phyloP scores from a whole-genome alignment of 2,329 filamentous ascomycete species.

The Pseudogymnoascus sp. region DNA sequence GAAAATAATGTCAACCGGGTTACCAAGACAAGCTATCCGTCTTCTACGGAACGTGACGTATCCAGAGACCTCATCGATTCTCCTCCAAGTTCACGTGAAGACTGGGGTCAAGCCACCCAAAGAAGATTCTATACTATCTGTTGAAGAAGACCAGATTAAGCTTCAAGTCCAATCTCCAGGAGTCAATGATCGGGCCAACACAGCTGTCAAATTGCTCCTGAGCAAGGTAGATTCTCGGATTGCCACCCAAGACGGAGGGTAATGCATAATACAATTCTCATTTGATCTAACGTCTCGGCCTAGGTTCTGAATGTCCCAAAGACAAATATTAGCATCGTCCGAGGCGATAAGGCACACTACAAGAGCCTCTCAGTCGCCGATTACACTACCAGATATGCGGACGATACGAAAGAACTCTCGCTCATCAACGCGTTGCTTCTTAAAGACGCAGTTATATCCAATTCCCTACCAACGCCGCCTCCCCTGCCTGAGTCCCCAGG shows the following conservation, averaged over 20 bases:
- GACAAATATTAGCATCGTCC: background rate
- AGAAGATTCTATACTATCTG: background rate
- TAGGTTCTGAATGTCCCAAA: background rate
- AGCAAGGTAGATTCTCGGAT: background rate
- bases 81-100: slow-evolving; percentile 5
- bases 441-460: slow-evolving; percentile 1
- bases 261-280: background rate
- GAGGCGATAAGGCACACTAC: background rate
- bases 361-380: slow-evolving; percentile 2
- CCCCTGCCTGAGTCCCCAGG: background rate
- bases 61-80: background rate
- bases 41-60: background rate
- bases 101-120: background rate
- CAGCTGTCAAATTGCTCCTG: background rate
- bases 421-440: slow-evolving; percentile 3
- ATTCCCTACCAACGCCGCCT: background rate
- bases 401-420: background rate
- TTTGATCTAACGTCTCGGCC: background rate
- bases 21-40: background rate
- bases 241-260: background rate
- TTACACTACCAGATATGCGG: background rate
- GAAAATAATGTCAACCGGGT: background rate
- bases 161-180: slow-evolving; percentile 2
- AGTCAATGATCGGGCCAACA: slow-evolving; percentile 1
- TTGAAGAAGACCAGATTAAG: slow-evolving; percentile 2